Evolutionary conservation across 2,329 filamentous ascomycete species (phyloP).

Genomic region (Ophiostoma triangulosporum): DNA sequence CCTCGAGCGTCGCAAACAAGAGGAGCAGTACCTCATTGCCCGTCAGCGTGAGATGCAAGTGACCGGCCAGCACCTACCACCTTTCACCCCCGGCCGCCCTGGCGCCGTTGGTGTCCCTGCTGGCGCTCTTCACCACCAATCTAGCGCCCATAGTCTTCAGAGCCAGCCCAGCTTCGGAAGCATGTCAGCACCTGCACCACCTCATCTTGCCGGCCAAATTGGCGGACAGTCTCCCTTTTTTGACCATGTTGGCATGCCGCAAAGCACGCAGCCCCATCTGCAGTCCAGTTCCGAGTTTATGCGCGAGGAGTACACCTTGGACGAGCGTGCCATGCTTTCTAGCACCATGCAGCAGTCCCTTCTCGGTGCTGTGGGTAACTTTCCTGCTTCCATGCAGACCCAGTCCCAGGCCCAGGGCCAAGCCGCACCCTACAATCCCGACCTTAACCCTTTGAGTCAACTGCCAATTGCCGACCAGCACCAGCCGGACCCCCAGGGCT

Average conservation of each 20-base stretch:
- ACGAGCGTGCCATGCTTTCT: conserved; percentile 40
- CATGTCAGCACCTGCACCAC: conserved; percentile 60
- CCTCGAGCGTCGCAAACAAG: conserved; percentile 87
- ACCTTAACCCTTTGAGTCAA: conserved; percentile 18
- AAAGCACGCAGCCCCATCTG: conserved; percentile 28
- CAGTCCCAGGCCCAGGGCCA: neutral
- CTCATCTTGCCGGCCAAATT: conserved; percentile 41
- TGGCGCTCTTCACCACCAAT: conserved; percentile 66
- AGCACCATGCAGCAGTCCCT: conserved; percentile 22
- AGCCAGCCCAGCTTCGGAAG: conserved; percentile 95
- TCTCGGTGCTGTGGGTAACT: conserved; percentile 20
- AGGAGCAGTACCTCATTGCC: conserved; percentile 94
- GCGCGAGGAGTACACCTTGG: conserved; percentile 51
- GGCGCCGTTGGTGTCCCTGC: conserved; percentile 26
- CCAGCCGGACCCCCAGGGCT: conserved; percentile 41
- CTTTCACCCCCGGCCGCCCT: conserved; percentile 16
- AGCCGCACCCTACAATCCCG: neutral
- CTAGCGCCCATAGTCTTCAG: conserved; percentile 88
- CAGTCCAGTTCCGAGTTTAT: conserved; percentile 38
- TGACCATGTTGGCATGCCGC: conserved; percentile 39
- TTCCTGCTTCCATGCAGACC: conserved; percentile 16
- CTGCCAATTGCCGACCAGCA: conserved; percentile 39
- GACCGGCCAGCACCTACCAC: conserved; percentile 44
- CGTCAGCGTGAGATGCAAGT: conserved; percentile 88
- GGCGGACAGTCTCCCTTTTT: conserved; percentile 57